Evolutionary conservation across 148 eudicot species (phyloP).

Genomic region (Rhododendron mucronatum): DNA sequence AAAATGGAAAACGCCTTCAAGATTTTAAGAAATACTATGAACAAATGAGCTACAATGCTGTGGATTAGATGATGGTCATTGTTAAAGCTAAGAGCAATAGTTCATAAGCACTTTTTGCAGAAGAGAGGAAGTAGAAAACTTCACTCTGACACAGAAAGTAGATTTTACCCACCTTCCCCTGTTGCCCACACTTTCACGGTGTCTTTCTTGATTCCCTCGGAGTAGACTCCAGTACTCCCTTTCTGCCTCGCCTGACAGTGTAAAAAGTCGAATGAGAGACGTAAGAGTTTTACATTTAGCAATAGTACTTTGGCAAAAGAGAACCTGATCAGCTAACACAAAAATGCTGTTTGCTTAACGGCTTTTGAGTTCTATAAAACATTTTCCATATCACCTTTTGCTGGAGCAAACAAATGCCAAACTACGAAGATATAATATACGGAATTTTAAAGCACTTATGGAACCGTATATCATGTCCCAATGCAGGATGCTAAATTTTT

Average conservation of each 20-base stretch:
- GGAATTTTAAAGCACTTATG: background rate
- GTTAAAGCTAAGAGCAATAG: background rate
- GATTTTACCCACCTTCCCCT: conserved; percentile 46
- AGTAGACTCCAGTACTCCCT: conserved; percentile 80
- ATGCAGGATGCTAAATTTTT: background rate
- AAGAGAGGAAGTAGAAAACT: background rate
- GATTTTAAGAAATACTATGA: background rate
- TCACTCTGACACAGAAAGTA: background rate
- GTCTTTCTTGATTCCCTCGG: conserved; percentile 39
- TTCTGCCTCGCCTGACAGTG: conserved; percentile 71
- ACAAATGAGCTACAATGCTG: background rate
- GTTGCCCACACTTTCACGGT: conserved; percentile 34
- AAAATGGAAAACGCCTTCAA: background rate
- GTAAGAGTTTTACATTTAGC: background rate
- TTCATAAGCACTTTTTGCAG: background rate
- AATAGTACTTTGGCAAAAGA: background rate
- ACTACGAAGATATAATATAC: background rate
- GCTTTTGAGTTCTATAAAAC: background rate
- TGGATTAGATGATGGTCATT: background rate
- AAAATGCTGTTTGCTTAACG: background rate
- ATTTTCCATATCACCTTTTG: background rate
- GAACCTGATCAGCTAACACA: background rate
- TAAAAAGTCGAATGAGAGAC: background rate
- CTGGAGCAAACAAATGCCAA: background rate
- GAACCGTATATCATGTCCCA: background rate